A percentile compares a stretch with the other conserved stretches of the same genome.
Conservation (phyloP, 2,329 filamentous ascomycete genomes). For the Shiraia sp. region DNA sequence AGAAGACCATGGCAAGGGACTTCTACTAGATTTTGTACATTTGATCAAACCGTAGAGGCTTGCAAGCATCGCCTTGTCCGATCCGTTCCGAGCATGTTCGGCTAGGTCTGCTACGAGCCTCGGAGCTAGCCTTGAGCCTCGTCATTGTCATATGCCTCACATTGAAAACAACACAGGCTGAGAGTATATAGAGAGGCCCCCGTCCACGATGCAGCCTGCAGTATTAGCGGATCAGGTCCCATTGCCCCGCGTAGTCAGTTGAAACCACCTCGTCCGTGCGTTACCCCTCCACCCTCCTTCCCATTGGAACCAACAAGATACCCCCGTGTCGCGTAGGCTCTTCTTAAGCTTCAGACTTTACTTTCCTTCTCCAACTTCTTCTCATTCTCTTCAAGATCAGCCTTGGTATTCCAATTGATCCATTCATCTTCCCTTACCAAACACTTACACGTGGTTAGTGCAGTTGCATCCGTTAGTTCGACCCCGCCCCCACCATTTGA, state of each 20-base stretch:
- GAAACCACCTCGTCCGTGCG: constrained; percentile 31
- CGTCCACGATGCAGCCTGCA: not conserved
- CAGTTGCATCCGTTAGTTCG: no score
- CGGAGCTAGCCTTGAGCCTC: constrained; percentile 23
- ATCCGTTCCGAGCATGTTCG: constrained; percentile 17
- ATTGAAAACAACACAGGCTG: not conserved
- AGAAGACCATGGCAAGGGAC: no score
- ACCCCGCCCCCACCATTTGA: no score
- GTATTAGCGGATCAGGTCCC: not conserved
- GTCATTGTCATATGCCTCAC: constrained; percentile 20
- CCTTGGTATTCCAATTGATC: constrained; percentile 22
- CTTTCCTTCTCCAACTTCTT: constrained; percentile 13
- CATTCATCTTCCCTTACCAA: constrained; percentile 6
- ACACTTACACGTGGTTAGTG: no score
- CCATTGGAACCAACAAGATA: constrained; percentile 30
- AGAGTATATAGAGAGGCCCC: constrained; percentile 6
- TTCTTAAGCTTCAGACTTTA: constrained; percentile 21
- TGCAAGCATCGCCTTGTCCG: constrained; percentile 8
- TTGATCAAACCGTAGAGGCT: no score
- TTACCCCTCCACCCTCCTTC: constrained; percentile 28
- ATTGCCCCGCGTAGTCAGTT: constrained; percentile 14
- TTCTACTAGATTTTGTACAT: no score
- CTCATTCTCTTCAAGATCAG: constrained; percentile 5
- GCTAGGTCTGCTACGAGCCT: constrained; percentile 11
- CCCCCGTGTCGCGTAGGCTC: constrained; percentile 33